Base-by-base conservation (phyloP, 768 basidiomycete genomes). In the Suillus occidentalis region DNA sequence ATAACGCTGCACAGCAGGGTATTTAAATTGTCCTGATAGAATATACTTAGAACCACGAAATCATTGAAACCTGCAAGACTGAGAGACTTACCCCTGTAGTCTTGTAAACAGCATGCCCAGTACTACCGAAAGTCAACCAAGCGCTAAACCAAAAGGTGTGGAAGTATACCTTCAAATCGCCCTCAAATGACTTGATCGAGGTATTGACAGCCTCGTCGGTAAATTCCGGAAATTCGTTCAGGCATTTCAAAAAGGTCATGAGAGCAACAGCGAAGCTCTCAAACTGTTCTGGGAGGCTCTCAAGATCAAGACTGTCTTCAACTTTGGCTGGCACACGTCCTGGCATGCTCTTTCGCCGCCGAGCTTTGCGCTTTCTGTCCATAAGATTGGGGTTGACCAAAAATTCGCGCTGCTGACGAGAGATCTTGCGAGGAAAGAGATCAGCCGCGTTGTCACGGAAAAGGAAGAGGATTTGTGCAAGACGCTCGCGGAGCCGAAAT, bases 181-280 rank as follows among this genome's bases (percentile, higher is more conserved):
- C 85, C 72, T 90, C 87, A 59, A 92, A 89, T 13, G 86, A 83
- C 62, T 83, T 68, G 63, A 91, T 88, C 4, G 88, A 88, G 1
- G 85, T 79, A 70, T 91, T 90, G n/a, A 84, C 85, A 6, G 85
- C 86, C 68, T 92, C 89, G 60, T 91, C 89, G 34, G 83, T 86
- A 69, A 90, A 90, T 72, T 91, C 91, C 0, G 90, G 90, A 67
- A 92, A 91, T 71, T 92, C 90, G 63, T 91, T 90, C 66, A 92
- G 74, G 68, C 87, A 88, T 56, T 87, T 81, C 64, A 90, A 74
- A 70, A 92, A 92, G 0, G 85, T 88, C 25, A 80, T 85, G 16
- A 92, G 84, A 62, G 88, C 89, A n/a, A 78, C 79, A 4, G 89
- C 88, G 43, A 92, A 78, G 37, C 77, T 75, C 66, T 86, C 84